Evolutionary conservation across 306 rosid species (phyloP), one percentile per base, ranked within the genome.

Genomic region (Cyclanthera cordifolia): DNA sequence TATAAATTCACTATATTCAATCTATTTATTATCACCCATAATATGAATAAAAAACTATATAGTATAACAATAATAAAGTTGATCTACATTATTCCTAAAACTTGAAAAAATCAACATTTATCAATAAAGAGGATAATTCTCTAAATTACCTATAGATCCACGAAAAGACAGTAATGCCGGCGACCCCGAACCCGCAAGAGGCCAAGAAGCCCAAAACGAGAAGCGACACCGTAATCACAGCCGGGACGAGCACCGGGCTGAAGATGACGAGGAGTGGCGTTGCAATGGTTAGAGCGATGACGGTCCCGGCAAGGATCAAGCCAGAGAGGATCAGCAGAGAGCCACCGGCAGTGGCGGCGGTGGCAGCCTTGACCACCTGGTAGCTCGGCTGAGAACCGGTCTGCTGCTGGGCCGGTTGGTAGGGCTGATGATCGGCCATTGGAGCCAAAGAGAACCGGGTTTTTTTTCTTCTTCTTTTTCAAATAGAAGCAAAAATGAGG

Each of bases 221-320:
- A 1, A 93, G 78, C 0, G 80, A 73, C 14, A 82, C 79, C 0
- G 86, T 27, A 14, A 86, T 73, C 19, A 83, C 72, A 0, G 98
- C 90, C 0, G 98, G 95, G 2, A 93, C 85, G 0, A 93, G 82
- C 34, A 89, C 91, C 9, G 96, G 98, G 9, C 98, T 93, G 82
- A 89, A 93, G 8, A 93, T 77, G 23, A 89, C 91, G 0, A 93
- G 77, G 58, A 93, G 78, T 0, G 95, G 98, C 0, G 95, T 89
- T 2, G 75, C 84, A 0, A 86, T 37, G 46, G 95, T 83, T 27
- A 93, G 75, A 1, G 79, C 82, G 0, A 93, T 80, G 16, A 89
- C 89, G 0, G 98, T 93, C 0, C 75, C 87, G 1, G 87, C 84
- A 0, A 86, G 70, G 34, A 83, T 64, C 60, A 93, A 53, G 0